Evolutionary conservation across 768 basidiomycete genomes (phyloP), one percentile per base, ranked within the genome.

Genomic region (Epithele typhae): DNA sequence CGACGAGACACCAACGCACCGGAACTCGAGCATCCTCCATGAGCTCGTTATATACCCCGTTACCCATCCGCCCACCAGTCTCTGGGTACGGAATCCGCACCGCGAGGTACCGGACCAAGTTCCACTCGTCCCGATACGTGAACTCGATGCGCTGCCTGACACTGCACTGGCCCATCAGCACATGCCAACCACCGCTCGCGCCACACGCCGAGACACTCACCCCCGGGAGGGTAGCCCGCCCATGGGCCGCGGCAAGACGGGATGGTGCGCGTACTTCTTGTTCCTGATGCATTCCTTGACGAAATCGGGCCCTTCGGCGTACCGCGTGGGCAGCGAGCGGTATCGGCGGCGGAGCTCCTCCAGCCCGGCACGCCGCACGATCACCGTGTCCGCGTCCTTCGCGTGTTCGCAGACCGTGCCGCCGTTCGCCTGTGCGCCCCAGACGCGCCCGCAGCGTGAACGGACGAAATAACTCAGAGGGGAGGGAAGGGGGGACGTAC

Each of bases 171-270:
- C 14, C 14, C 14, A 30, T 7, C 27, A 30, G 14, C 27, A 14
- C 14, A 7, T 7, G 14, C 14, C 27, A 30, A 30, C 27, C 27
- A 14, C 7, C 27, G 7, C 27, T 30, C n/a, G 25, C 21, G 30
- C 8, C 10, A 36, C 2, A 14, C 15, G 21, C 3, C 17, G 12
- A 24, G 17, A 36, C 11, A 36, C 17, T 25, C 22, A 48, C 46
- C 33, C 23, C 8, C 39, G 34, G 3, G 25, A 15, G 21, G 34
- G 21, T 1, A 37, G 42, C 2, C 51, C 51, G 5, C 37, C 21
- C 25, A 52, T 25, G 38, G 58, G 43, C 48, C 37, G 11, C 56
- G 45, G 59, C 57, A 53, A 1, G 50, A 58, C 18, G 34, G 43
- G 54, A 47, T 59, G 11, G 56, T 52, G 49, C 58, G 50, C 14